Percentiles rank a stretch among this genome's conserved stretches.
phyloP scores from a whole-genome alignment of 2,329 filamentous ascomycete species.

The Fusarium compactum region DNA sequence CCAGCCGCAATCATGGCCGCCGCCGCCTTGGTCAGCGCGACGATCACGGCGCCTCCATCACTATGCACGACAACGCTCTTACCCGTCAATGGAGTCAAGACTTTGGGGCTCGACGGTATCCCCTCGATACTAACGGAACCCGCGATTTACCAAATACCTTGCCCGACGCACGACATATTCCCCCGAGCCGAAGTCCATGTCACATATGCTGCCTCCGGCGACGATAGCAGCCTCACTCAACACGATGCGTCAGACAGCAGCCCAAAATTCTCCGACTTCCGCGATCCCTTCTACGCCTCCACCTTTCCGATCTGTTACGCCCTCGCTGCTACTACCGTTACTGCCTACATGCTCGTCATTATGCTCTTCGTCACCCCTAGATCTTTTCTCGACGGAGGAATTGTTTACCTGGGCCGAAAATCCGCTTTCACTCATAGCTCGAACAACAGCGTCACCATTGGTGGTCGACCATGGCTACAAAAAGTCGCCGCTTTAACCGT shows the following conservation, averaged over 20 bases:
- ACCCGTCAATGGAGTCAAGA: slow-evolving; percentile 60
- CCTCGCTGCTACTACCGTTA: slow-evolving; percentile 88
- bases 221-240: slow-evolving; percentile 52
- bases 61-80: slow-evolving; percentile 59
- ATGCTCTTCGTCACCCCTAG: slow-evolving; percentile 96
- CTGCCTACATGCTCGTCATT: slow-evolving; percentile 91
- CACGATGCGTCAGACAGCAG: slow-evolving; percentile 48
- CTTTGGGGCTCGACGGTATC: slow-evolving; percentile 63
- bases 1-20: slow-evolving; percentile 46
- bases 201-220: slow-evolving; percentile 55
- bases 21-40: slow-evolving; percentile 40
- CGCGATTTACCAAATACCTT: slow-evolving; percentile 64
- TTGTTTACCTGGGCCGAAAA: slow-evolving; percentile 82
- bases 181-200: slow-evolving; percentile 46
- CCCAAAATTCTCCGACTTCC: slow-evolving; percentile 70
- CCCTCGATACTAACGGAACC: slow-evolving; percentile 69
- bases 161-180: slow-evolving; percentile 43
- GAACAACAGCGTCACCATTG: slow-evolving; percentile 83
- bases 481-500: slow-evolving; percentile 81
- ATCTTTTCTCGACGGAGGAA: slow-evolving; percentile 88
- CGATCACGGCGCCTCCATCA: slow-evolving; percentile 48
- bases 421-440: slow-evolving; percentile 90
- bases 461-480: slow-evolving; percentile 93
- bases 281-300: slow-evolving; percentile 92
- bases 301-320: slow-evolving; percentile 94